Percentiles rank a stretch among this genome's conserved stretches.
These are phyloP conservation scores for Mortierella polycephala DNA, from an alignment of 371 early-diverging fungal genomes.

Conservation along the genomic window DNA sequence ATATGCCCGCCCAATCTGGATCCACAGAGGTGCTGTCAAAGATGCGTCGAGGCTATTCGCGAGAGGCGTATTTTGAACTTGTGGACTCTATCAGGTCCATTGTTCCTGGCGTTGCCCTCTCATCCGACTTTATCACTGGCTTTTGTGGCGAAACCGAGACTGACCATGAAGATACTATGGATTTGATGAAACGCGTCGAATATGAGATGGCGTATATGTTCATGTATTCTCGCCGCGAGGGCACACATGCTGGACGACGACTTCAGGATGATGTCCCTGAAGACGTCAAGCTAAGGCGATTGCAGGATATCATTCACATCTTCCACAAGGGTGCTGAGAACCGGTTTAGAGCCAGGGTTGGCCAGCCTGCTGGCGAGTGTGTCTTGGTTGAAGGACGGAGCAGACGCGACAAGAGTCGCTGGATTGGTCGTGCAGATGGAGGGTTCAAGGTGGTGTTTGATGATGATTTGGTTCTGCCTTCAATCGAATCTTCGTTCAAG, in stretches of 20 bases:
- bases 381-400: slow-evolving; percentile 75
- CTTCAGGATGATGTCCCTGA: slow-evolving; percentile 76
- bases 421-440: slow-evolving; percentile 68
- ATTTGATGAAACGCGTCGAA: slow-evolving; percentile 72
- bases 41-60: slow-evolving; percentile 84
- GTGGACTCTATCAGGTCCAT: slow-evolving; percentile 69
- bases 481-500: slow-evolving; percentile 35
- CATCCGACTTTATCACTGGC: slow-evolving; percentile 82
- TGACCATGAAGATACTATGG: slow-evolving; percentile 78
- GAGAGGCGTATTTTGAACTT: slow-evolving; percentile 80
- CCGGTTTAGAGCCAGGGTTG: slow-evolving; percentile 66
- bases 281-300: slow-evolving; percentile 66
- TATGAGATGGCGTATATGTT: slow-evolving; percentile 88
- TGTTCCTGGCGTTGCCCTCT: slow-evolving; percentile 79
- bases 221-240: slow-evolving; percentile 78
- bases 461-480: slow-evolving; percentile 33
- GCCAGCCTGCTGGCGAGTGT: slow-evolving; percentile 59
- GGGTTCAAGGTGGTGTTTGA: slow-evolving; percentile 66
- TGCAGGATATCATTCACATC: slow-evolving; percentile 73
- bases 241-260: slow-evolving; percentile 80
- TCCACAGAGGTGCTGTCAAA: slow-evolving; percentile 71
- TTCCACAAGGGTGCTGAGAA: slow-evolving; percentile 70
- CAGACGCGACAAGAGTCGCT: slow-evolving; percentile 56
- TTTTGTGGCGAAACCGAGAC: slow-evolving; percentile 87
- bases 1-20: slow-evolving; percentile 83